Conservation (phyloP, 305 asterid genomes). For the Fraxinus velutina region DNA sequence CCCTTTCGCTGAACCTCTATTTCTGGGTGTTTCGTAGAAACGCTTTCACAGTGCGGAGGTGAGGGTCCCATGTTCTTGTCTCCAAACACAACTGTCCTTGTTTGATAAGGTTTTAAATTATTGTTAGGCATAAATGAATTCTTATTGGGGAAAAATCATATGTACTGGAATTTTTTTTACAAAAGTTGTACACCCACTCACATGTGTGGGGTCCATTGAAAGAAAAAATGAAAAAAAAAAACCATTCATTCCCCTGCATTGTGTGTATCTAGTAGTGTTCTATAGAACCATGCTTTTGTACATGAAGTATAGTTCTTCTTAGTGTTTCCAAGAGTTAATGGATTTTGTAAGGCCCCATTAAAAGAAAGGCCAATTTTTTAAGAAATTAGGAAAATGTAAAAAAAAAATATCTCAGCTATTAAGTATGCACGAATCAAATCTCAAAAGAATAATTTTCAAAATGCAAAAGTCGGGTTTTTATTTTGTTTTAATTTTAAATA, state of each 20-base stretch:
- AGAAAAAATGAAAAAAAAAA: too few relatives aligned
- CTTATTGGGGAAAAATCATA: neutral
- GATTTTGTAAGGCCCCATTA: too few relatives aligned
- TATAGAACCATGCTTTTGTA: too few relatives aligned
- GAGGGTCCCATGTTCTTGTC: constrained; percentile 14
- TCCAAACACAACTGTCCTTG: neutral
- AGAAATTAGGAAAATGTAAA: neutral
- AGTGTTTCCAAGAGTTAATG: too few relatives aligned
- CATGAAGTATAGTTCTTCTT: too few relatives aligned
- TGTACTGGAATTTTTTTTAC: too few relatives aligned
- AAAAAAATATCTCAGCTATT: neutral
- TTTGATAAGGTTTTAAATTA: neutral
- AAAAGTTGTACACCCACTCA: too few relatives aligned
- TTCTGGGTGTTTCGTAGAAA: neutral
- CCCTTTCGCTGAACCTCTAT: neutral
- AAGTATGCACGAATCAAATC: neutral
- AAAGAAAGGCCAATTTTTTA: neutral
- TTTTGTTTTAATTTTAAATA: too few relatives aligned
- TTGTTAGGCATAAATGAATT: neutral
- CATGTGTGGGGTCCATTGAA: too few relatives aligned
- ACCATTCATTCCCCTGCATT: too few relatives aligned
- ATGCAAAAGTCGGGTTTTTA: neutral
- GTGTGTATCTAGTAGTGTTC: too few relatives aligned
- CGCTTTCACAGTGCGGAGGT: neutral
- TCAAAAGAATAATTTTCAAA: neutral